Evolutionary conservation across 1,284 basidiomycete species (phyloP), one percentile per base, ranked within the genome.

Genomic region (Fistulina hepatica): DNA sequence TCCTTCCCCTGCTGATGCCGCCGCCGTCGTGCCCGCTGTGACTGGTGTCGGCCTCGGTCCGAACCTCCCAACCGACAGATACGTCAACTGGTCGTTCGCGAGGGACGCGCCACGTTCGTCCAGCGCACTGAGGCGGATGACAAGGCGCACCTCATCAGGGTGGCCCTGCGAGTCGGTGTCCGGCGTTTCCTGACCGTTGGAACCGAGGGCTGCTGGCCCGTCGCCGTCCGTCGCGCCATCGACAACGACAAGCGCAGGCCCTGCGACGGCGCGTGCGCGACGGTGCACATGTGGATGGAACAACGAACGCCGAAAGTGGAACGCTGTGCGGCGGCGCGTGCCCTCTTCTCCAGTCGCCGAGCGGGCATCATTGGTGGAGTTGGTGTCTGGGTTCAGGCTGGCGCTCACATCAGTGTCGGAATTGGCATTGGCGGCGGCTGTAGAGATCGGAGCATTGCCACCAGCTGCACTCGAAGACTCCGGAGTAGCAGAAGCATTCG

Each of bases 61-160:
- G 42, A 83, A 68, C 24, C 84, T 71, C n/a, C 83, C 75, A 41
- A 93, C 71, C 43, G 89, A 80, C 33, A 93, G 66, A 54, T 90
- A 90, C 0, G 88, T 92, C 19, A 76, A 69, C 58, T 93, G 89
- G 42, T 89, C 81, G 53, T 93, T 93, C 6, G 71, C 67, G 9
- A 73, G 68, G 6, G 70, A 59, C 45, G 67, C 66, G 41, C 79
- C 81, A 26, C 78, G 68, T 34, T 76, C 75, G 40, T 89, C 83
- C 13, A 89, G 59, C 1, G 85, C 89, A 15, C 76, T 76, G 21
- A 92, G 65, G 20, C 72, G 66, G 48, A 92, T 91, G 13, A 74
- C 70, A 5, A 88, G 69, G 44, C 75, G 73, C 31, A 91, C 78
- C 6, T 84, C 86, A n/a, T n/a, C n/a, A n/a, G n/a, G n/a, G 31